A percentile compares a stretch with the other conserved stretches of the same genome.
Evolutionary conservation across 2,329 filamentous ascomycete species (phyloP).

Genomic region (Calonectria hawksworthii): DNA sequence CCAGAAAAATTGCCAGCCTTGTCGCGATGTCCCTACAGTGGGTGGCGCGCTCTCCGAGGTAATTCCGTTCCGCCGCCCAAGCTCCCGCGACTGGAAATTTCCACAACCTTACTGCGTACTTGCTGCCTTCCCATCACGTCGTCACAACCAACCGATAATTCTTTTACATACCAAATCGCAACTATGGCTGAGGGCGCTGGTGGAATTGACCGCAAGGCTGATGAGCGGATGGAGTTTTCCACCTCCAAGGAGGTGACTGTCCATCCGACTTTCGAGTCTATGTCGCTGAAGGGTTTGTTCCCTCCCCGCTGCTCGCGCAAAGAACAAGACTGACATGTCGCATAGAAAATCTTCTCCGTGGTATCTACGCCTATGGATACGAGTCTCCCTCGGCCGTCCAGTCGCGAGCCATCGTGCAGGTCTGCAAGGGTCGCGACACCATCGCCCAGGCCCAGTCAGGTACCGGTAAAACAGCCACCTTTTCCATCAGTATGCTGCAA

Average conservation of each 20-base stretch:
- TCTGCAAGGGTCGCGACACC: constrained; percentile 98
- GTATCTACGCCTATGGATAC: constrained; percentile 98
- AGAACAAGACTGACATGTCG: constrained; percentile 28
- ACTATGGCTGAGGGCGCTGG: constrained; percentile 87
- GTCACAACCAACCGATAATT: constrained; percentile 16
- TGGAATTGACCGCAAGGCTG: constrained; percentile 88
- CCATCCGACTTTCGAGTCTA: constrained; percentile 92
- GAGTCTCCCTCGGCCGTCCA: constrained; percentile 98
- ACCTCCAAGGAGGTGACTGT: constrained; percentile 98
- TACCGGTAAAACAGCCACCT: constrained; percentile 96
- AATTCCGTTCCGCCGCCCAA: constrained; percentile 45
- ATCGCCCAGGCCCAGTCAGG: constrained; percentile 98
- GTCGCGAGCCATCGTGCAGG: constrained; percentile 97
- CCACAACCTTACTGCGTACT: constrained; percentile 46
- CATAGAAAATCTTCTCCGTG: constrained; percentile 90
- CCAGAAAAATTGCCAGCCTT: constrained; percentile 46
- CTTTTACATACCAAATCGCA: constrained; percentile 28
- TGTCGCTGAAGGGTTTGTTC: constrained; percentile 86
- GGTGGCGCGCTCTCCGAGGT: constrained; percentile 44
- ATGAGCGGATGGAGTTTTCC: constrained; percentile 97
- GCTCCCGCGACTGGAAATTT: constrained; percentile 31
- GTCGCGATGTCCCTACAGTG: constrained; percentile 45
- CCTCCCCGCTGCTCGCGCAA: not conserved
- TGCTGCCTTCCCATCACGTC: constrained; percentile 31
- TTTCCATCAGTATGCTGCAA: constrained; percentile 96